phyloP scores from a whole-genome alignment of 2,329 filamentous ascomycete species.

The Penicillium occitanis region DNA sequence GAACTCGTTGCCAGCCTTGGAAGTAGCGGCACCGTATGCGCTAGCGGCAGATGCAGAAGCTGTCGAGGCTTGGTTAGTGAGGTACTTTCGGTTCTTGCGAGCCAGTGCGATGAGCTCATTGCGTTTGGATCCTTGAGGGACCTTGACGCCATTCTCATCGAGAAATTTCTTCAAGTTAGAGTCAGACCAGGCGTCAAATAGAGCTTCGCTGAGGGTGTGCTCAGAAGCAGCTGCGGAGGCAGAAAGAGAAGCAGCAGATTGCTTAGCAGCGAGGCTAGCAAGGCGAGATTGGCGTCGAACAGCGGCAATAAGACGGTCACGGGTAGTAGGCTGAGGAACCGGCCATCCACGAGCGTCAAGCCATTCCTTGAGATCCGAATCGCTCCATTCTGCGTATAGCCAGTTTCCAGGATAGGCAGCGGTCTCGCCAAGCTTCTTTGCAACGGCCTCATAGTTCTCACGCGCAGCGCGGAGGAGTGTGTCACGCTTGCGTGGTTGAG shows the following conservation, averaged over 20 bases:
- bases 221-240: conserved; percentile 69
- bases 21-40: conserved; percentile 67
- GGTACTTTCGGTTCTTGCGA: conserved; percentile 77
- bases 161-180: conserved; percentile 86
- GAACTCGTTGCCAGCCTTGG: conserved; percentile 72
- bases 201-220: conserved; percentile 72
- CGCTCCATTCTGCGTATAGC: conserved; percentile 87
- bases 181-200: conserved; percentile 90
- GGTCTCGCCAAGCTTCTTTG: conserved; percentile 74
- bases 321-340: conserved; percentile 76
- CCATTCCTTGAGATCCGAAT: conserved; percentile 92
- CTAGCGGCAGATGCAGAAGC: conserved; percentile 44
- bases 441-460: conserved; percentile 74
- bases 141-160: conserved; percentile 84
- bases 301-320: conserved; percentile 83
- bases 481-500: conserved; percentile 84
- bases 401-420: conserved; percentile 89
- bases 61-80: conserved; percentile 51
- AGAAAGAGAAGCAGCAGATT: conserved; percentile 60
- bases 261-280: conserved; percentile 67
- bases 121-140: conserved; percentile 86
- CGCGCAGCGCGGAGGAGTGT: conserved; percentile 74
- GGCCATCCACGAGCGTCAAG: conserved; percentile 85
- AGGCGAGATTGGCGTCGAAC: conserved; percentile 89
- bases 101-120: conserved; percentile 89